These are phyloP conservation scores for Pelargonium myrrhifolium DNA, from an alignment of 441 rosid species.

Conservation along the genomic window DNA sequence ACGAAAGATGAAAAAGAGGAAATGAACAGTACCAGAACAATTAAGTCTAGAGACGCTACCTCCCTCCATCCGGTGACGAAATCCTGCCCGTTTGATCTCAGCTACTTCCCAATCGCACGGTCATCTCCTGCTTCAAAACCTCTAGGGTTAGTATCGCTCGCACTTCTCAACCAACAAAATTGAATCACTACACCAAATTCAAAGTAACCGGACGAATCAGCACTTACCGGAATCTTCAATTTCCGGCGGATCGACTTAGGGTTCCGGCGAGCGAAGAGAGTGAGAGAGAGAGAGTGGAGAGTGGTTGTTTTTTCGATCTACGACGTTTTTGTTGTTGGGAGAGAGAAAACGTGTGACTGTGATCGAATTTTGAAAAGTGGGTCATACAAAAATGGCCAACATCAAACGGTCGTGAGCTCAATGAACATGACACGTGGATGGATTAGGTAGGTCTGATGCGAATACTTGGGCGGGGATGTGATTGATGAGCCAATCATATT, in stretches of 20 bases:
- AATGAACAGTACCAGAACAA: conserved; percentile 84
- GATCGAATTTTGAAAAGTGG: conserved; percentile 30
- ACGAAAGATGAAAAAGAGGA: conserved; percentile 37
- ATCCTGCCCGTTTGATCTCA: conserved; percentile 60
- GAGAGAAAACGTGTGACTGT: conserved; percentile 20
- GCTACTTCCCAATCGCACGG: conserved; percentile 46
- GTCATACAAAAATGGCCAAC: conserved; percentile 14
- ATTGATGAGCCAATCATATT: not conserved
- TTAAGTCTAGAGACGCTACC: conserved; percentile 95
- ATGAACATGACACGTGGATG: conserved; percentile 25
- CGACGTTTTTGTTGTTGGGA: conserved; percentile 20
- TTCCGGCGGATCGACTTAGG: conserved; percentile 46
- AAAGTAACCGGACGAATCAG: not conserved
- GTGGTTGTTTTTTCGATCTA: conserved; percentile 13
- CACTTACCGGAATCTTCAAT: conserved; percentile 33
- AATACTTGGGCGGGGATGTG: too few species aligned
- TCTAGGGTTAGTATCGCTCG: conserved; percentile 17
- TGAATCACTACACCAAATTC: conserved; percentile 6
- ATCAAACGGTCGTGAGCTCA: conserved; percentile 29
- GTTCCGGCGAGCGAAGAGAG: conserved; percentile 33
- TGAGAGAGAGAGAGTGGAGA: not conserved
- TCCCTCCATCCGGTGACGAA: conserved; percentile 99
- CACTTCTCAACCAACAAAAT: not conserved
- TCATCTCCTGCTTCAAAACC: conserved; percentile 42
- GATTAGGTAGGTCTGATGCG: conserved; percentile 12